A percentile compares a stretch with the other conserved stretches of the same genome.
phyloP scores from a whole-genome alignment of 1,284 basidiomycete genomes.

The Athelia psychrophila region DNA sequence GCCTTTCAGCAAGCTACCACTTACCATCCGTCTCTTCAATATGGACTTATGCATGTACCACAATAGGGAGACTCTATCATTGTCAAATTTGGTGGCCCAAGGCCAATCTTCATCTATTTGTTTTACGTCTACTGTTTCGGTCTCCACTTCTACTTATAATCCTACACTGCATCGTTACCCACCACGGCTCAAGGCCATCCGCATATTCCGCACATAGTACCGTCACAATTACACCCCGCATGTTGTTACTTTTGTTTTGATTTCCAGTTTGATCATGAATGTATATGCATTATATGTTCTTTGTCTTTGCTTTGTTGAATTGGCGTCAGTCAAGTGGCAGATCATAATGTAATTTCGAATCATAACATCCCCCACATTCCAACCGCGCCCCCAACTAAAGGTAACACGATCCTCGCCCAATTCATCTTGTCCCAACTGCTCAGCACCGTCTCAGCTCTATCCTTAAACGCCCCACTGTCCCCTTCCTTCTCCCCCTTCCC shows the following conservation, averaged over 20 bases:
- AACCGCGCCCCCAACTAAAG: no score
- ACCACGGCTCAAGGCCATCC: conserved; percentile 5
- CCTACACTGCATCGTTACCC: conserved; percentile 8
- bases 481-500: no score
- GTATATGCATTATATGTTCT: not conserved
- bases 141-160: conserved; percentile 20
- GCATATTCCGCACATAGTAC: not conserved
- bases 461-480: no score
- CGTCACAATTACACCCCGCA: not conserved
- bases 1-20: not conserved
- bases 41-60: conserved; percentile 1
- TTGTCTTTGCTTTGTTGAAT: conserved; percentile 3
- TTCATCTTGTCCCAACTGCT: no score
- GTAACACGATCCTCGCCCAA: no score
- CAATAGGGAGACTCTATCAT: conserved; percentile 7
- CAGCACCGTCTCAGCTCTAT: no score
- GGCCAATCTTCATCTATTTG: conserved; percentile 16
- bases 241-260: not conserved
- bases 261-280: not conserved
- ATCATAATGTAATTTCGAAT: no score
- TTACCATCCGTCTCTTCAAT: not conserved
- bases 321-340: conserved; percentile 9
- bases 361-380: no score
- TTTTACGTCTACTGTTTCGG: conserved; percentile 7
- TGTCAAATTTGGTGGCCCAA: conserved; percentile 25